A percentile compares a stretch with the other conserved stretches of the same genome.
These are phyloP conservation scores for Vachellia pachyceras DNA, from an alignment of 306 rosid genomes.

Conservation along the genomic window DNA sequence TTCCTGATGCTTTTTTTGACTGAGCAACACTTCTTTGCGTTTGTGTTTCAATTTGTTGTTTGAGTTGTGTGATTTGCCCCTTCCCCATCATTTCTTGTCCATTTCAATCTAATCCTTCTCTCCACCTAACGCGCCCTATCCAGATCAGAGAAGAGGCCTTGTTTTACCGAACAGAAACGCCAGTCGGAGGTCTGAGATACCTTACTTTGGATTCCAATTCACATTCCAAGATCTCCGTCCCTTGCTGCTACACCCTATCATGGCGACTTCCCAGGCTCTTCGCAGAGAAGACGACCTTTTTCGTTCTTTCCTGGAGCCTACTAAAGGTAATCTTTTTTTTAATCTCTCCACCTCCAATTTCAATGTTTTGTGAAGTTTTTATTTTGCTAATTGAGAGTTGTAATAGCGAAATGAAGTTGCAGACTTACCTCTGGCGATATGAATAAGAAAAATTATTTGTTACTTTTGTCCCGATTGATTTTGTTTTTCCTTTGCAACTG, in stretches of 20 bases:
- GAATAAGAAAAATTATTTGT: neutral
- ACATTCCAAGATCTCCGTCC: conserved; percentile 34
- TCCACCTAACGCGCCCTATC: conserved; percentile 1
- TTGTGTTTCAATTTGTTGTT: neutral
- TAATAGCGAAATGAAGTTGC: neutral
- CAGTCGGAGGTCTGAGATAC: neutral
- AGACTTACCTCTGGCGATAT: conserved; percentile 10
- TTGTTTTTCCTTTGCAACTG: neutral
- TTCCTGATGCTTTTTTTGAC: neutral
- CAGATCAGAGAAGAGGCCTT: neutral
- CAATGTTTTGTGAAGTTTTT: neutral
- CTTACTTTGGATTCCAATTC: neutral
- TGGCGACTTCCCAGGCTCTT: conserved; percentile 61
- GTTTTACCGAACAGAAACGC: neutral
- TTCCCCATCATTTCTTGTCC: neutral
- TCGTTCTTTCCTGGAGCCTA: conserved; percentile 44
- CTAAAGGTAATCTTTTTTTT: conserved; percentile 40
- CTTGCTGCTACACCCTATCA: conserved; percentile 35
- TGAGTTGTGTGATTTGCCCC: neutral
- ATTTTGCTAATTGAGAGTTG: neutral
- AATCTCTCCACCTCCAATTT: neutral
- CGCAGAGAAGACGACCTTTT: conserved; percentile 48
- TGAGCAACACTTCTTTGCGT: neutral
- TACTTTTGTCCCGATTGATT: neutral
- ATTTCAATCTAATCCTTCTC: neutral